Base-by-base conservation (phyloP, 352 stramenopile genomes). In the Pythium graminicola region DNA sequence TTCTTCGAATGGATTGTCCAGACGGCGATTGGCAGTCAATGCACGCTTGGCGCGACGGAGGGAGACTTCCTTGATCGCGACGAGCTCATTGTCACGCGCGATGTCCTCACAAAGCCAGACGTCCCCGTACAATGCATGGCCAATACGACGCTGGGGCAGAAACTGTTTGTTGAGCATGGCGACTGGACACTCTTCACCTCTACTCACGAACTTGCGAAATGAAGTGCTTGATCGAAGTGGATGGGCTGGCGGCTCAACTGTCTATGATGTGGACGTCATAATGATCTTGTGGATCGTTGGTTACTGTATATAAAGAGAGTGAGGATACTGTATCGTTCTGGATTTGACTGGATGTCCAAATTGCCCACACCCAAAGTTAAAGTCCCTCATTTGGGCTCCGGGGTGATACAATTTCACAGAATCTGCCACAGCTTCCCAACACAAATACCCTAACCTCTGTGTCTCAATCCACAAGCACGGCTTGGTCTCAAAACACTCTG, bases 41-140 rank as follows among this genome's bases (percentile, higher is more conserved):
- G 53, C 28, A 27, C 48, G 39, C 50, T 57, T 65, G 38, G 65
- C 57, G 49, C 68, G 61, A 28, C 67, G 54, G 11, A 82, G 60
- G 2, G 68, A 64, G 35, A 79, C 56, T 48, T 77, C 64, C 42
- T 82, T 82, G 54, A 82, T 47, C 24, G 75, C 72, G 33, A 85
- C 73, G 27, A 32, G 43, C 7, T 13, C 19, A 17, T n/a, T 7
- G 3, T 10, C 24, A 10, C 32, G 8, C n/a, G 39, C 44, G 23
- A 49, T 58, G 52, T 86, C 75, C 4, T 75, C 53, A 42, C 73
- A 81, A 38, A 71, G 61, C 33, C 67, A 67, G 23, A 85, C 59
- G 29, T 62, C 62, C 36, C 73, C 71, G 46, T 72, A 85, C 23
- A 81, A 56, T n/a, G n/a, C n/a, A n/a, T n/a, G n/a, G n/a, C n/a